A percentile compares a stretch with the other conserved stretches of the same genome.
Evolutionary conservation across 1,139 yeast species (phyloP).

Genomic region (Hemisphaericaspora lyxosophila): DNA sequence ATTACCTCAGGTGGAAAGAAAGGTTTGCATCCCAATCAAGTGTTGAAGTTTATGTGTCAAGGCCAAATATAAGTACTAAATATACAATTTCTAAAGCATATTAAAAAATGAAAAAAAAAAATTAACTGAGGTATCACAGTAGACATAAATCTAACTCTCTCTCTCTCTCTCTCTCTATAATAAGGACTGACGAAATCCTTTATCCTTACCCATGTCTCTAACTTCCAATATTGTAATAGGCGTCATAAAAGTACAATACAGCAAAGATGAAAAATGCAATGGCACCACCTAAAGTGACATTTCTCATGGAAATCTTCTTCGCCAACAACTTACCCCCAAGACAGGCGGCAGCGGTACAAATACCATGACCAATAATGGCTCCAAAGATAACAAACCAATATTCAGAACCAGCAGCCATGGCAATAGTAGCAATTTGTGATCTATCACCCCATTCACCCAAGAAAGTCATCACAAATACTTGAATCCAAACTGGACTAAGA

Average conservation of each 20-base stretch:
- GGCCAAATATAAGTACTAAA: slow-evolving; percentile 24
- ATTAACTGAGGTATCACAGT: too few species aligned
- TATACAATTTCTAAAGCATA: neutral
- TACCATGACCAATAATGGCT: slow-evolving; percentile 83
- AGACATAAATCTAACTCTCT: too few species aligned
- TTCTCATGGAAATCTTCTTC: slow-evolving; percentile 84
- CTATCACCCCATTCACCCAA: slow-evolving; percentile 99
- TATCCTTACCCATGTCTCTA: too few species aligned
- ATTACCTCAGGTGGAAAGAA: slow-evolving; percentile 34
- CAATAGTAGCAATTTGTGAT: slow-evolving; percentile 96
- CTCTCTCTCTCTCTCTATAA: too few species aligned
- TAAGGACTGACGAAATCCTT: too few species aligned
- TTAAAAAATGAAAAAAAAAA: too few species aligned
- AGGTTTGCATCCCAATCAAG: slow-evolving; percentile 38
- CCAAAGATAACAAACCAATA: slow-evolving; percentile 90
- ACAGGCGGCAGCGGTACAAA: slow-evolving; percentile 94
- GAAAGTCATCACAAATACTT: slow-evolving; percentile 93
- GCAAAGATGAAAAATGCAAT: slow-evolving; percentile 82
- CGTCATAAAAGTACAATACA: slow-evolving; percentile 72
- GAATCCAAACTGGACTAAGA: slow-evolving; percentile 89
- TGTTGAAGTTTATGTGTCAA: slow-evolving; percentile 42
- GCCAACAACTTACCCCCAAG: slow-evolving; percentile 91
- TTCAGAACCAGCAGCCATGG: slow-evolving; percentile 97
- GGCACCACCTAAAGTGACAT: slow-evolving; percentile 90
- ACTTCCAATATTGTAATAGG: slow-evolving; percentile 36